Percentiles rank a stretch among this genome's conserved stretches.
phyloP scores from a whole-genome alignment of 2,329 filamentous ascomycete genomes.

The Aspergillus novofumigatus region DNA sequence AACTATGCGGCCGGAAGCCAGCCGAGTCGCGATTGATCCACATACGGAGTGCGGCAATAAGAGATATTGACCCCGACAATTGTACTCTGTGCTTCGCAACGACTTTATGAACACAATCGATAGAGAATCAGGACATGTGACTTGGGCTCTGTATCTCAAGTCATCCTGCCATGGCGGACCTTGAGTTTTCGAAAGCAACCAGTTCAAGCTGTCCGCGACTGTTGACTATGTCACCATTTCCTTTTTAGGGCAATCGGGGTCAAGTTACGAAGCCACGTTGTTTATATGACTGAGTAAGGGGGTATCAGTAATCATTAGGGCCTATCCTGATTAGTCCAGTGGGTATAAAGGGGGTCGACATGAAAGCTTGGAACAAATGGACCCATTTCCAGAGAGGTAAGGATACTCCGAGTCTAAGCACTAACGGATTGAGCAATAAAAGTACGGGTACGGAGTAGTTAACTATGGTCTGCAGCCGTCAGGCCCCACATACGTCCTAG shows the following conservation, averaged over 20 bases:
- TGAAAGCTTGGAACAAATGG: too few relatives aligned
- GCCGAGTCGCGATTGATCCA: not conserved
- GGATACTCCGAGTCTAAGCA: too few relatives aligned
- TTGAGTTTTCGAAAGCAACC: not conserved
- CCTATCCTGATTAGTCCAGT: not conserved
- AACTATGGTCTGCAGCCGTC: slow-evolving; percentile 10
- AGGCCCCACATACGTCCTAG: slow-evolving; percentile 6
- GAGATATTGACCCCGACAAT: not conserved
- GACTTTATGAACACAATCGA: not conserved
- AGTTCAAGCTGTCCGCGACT: not conserved
- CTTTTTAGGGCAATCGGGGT: not conserved
- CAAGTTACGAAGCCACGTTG: not conserved
- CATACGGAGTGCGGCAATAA: not conserved
- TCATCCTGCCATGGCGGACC: not conserved
- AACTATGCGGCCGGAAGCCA: not conserved
- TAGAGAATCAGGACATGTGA: not conserved
- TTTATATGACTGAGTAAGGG: slow-evolving; percentile 1
- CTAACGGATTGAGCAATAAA: too few relatives aligned
- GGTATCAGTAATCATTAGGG: not conserved
- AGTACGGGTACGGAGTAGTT: not conserved
- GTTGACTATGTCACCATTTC: not conserved
- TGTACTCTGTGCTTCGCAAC: not conserved
- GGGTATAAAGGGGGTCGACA: too few relatives aligned
- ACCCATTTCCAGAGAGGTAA: too few relatives aligned
- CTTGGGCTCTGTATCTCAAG: not conserved